phyloP scores from a whole-genome alignment of 345 rosid species.

The Citrus inodora region DNA sequence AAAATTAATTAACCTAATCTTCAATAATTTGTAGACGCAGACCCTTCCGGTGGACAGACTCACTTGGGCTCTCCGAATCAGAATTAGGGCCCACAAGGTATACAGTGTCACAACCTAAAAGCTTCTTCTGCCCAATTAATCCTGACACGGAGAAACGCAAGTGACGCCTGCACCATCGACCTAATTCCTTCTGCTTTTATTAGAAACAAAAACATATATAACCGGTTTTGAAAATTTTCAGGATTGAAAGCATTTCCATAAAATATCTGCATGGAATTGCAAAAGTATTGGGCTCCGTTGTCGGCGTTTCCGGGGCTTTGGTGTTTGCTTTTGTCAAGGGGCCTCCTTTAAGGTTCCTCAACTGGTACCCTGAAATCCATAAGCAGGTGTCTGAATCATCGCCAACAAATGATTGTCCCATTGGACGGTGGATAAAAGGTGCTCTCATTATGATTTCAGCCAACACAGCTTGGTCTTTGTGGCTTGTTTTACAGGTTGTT shows the following conservation, averaged over 20 bases:
- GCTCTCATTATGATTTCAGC: constrained; percentile 70
- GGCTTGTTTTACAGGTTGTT: constrained; percentile 81
- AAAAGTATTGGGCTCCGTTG: constrained; percentile 60
- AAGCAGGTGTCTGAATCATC: constrained; percentile 18
- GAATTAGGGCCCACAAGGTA: not conserved
- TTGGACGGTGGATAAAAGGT: constrained; percentile 56
- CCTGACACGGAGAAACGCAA: not conserved
- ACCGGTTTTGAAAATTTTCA: constrained; percentile 8
- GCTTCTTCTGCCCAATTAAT: not conserved
- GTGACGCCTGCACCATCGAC: not conserved
- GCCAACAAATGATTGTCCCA: constrained; percentile 3
- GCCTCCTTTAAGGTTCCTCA: constrained; percentile 42
- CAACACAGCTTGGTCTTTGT: constrained; percentile 70
- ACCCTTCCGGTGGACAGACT: no score
- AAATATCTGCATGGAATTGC: constrained; percentile 47
- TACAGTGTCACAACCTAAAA: not conserved
- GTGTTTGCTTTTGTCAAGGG: constrained; percentile 82
- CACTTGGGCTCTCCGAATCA: no score
- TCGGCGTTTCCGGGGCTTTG: constrained; percentile 65
- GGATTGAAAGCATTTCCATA: constrained; percentile 41
- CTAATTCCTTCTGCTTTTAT: no score
- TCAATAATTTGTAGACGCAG: not conserved
- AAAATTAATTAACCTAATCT: not conserved
- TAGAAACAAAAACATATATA: no score
- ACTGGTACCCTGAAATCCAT: constrained; percentile 19